Evolutionary conservation across 148 eudicot genomes (phyloP).

Genomic region (Cornus florida): DNA sequence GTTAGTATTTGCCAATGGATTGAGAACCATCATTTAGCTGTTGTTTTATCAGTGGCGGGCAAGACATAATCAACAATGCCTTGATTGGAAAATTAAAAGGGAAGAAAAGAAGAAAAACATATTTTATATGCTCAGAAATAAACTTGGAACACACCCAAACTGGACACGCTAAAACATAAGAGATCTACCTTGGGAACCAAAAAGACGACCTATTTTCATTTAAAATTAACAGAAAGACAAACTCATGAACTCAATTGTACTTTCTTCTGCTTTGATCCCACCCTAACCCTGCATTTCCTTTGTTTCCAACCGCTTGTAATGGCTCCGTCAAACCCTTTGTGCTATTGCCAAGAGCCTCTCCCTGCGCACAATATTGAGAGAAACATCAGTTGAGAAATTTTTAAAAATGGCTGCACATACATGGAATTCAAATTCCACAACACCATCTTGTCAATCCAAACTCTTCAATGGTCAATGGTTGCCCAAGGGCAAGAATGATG

Average conservation of each 20-base stretch:
- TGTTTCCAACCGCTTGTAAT: constrained; percentile 72
- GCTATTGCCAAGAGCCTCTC: constrained; percentile 80
- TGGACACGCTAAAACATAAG: too few relatives aligned
- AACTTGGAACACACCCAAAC: too few relatives aligned
- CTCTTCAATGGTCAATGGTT: background rate
- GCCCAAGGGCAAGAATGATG: background rate
- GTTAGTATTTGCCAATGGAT: too few relatives aligned
- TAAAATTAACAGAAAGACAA: background rate
- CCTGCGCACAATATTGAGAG: constrained; percentile 34
- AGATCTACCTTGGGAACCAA: too few relatives aligned
- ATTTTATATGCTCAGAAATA: too few relatives aligned
- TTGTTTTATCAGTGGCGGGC: too few relatives aligned
- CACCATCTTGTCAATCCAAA: background rate
- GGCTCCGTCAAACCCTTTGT: constrained; percentile 76
- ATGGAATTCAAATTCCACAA: background rate
- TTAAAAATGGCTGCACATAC: background rate
- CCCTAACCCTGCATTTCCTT: constrained; percentile 92
- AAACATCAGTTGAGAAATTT: background rate
- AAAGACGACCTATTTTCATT: background rate
- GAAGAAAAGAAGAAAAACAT: too few relatives aligned
- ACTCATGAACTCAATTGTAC: background rate
- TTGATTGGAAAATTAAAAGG: too few relatives aligned
- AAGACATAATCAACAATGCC: too few relatives aligned
- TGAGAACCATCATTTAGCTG: too few relatives aligned
- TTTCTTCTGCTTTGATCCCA: constrained; percentile 41